Evolutionary conservation across 1,139 yeast species (phyloP).

Genomic region (Debaryomyces nepalensis): DNA sequence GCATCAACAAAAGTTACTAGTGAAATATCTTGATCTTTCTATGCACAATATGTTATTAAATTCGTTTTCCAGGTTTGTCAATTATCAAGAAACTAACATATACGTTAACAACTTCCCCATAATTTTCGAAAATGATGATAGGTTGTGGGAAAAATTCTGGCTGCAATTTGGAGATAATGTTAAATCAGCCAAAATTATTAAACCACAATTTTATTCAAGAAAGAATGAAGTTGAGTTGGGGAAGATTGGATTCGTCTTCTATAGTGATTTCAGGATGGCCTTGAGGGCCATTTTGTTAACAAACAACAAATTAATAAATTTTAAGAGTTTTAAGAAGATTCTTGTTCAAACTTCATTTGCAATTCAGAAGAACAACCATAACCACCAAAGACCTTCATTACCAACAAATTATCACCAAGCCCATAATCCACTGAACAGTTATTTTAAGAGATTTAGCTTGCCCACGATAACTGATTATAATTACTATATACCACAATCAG

Average conservation of each 20-base stretch:
- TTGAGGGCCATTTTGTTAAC: conserved; percentile 45
- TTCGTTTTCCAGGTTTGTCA: conserved; percentile 28
- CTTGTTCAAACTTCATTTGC: conserved; percentile 48
- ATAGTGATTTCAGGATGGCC: conserved; percentile 43
- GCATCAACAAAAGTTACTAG: conserved; percentile 2
- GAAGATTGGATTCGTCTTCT: conserved; percentile 50
- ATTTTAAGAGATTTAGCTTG: conserved; percentile 18
- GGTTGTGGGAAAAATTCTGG: conserved; percentile 47
- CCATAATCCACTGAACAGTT: conserved; percentile 11
- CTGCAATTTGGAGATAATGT: conserved; percentile 42
- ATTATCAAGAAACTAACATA: conserved; percentile 62
- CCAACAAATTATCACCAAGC: conserved; percentile 15
- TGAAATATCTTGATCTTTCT: conserved; percentile 15
- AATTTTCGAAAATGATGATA: conserved; percentile 44
- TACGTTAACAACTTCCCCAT: conserved; percentile 59
- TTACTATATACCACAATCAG: conserved; percentile 13
- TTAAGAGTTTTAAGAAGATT: conserved; percentile 26
- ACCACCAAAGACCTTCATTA: conserved; percentile 14
- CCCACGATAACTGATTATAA: conserved; percentile 14
- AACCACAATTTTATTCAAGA: conserved; percentile 43
- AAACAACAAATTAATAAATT: conserved; percentile 34
- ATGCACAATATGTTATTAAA: conserved; percentile 14
- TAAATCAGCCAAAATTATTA: conserved; percentile 50
- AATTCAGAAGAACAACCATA: conserved; percentile 32
- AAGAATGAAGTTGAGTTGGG: conserved; percentile 29